These are phyloP conservation scores for Ophiocordyceps camponoti-floridani DNA, from an alignment of 2,329 filamentous ascomycete genomes.

Conservation along the genomic window DNA sequence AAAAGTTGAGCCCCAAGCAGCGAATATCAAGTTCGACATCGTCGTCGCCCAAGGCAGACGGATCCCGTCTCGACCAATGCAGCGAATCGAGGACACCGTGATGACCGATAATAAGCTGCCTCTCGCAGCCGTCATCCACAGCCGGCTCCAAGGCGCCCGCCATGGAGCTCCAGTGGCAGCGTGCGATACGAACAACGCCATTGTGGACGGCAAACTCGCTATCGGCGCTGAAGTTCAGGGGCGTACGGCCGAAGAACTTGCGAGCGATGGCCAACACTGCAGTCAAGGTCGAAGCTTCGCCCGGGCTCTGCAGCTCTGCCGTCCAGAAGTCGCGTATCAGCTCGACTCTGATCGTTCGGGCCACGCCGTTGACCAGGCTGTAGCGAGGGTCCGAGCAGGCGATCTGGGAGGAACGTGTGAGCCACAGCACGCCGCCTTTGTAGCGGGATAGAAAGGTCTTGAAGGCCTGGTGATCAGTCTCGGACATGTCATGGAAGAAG, in stretches of 20 bases:
- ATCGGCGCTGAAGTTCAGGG: neutral
- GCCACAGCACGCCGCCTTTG: conserved; percentile 2
- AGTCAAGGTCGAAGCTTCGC: neutral
- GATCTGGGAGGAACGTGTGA: conserved; percentile 2
- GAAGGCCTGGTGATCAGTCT: conserved; percentile 3
- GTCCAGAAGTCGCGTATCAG: conserved; percentile 3
- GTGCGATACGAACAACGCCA: neutral
- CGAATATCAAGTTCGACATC: neutral
- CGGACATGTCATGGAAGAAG: conserved; percentile 4
- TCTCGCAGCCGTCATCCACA: neutral
- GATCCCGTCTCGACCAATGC: neutral
- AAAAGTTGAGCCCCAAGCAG: neutral
- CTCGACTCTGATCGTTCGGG: conserved; percentile 2
- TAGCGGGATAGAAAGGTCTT: conserved; percentile 4
- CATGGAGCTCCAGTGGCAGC: neutral
- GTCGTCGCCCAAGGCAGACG: too few relatives aligned
- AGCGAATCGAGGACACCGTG: neutral
- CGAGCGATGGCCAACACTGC: neutral
- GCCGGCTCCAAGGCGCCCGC: neutral
- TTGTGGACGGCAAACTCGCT: neutral
- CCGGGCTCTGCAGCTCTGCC: conserved; percentile 1
- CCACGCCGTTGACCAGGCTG: conserved; percentile 1
- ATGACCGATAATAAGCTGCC: neutral
- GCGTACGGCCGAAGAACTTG: neutral
- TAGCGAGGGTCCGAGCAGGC: conserved; percentile 2